These are phyloP conservation scores for Rhizopogon vinicolor DNA, from an alignment of 768 basidiomycete species.

Conservation along the genomic window DNA sequence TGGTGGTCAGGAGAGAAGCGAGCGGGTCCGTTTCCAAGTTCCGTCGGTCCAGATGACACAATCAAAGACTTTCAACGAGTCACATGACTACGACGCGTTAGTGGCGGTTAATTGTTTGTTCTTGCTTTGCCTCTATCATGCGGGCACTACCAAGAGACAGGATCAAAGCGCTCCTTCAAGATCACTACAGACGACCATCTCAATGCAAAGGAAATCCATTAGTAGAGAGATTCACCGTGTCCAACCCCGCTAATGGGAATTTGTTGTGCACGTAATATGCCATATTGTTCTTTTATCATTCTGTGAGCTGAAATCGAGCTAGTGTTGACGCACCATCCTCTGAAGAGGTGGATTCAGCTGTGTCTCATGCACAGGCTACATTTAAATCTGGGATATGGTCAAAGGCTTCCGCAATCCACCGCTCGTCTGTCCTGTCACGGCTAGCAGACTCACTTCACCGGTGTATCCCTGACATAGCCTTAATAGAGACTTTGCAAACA, in stretches of 20 bases:
- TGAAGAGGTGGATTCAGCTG: slow-evolving; percentile 46
- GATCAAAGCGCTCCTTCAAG: not conserved
- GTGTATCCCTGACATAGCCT: slow-evolving; percentile 53
- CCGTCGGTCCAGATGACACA: not conserved
- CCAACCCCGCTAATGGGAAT: slow-evolving; percentile 68
- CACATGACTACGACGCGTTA: slow-evolving; percentile 23
- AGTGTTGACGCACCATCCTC: slow-evolving; percentile 55
- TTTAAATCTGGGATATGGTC: slow-evolving; percentile 77
- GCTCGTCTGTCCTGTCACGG: slow-evolving; percentile 60
- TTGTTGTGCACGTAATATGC: slow-evolving; percentile 41
- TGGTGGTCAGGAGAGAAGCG: not conserved
- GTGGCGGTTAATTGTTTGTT: slow-evolving; percentile 9
- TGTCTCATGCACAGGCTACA: slow-evolving; percentile 49
- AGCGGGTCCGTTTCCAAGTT: not conserved
- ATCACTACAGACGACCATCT: slow-evolving; percentile 6
- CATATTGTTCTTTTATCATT: not conserved
- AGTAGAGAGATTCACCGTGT: slow-evolving; percentile 43
- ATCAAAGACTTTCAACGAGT: not conserved
- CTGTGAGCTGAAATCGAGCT: not conserved
- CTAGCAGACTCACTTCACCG: slow-evolving; percentile 61
- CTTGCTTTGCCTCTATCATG: not conserved
- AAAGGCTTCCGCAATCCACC: slow-evolving; percentile 46
- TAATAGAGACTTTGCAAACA: slow-evolving; percentile 70
- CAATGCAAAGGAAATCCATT: not conserved
- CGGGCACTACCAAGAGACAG: not conserved